Conservation (phyloP, 345 rosid species). For the Arabidopsis arenosa region DNA sequence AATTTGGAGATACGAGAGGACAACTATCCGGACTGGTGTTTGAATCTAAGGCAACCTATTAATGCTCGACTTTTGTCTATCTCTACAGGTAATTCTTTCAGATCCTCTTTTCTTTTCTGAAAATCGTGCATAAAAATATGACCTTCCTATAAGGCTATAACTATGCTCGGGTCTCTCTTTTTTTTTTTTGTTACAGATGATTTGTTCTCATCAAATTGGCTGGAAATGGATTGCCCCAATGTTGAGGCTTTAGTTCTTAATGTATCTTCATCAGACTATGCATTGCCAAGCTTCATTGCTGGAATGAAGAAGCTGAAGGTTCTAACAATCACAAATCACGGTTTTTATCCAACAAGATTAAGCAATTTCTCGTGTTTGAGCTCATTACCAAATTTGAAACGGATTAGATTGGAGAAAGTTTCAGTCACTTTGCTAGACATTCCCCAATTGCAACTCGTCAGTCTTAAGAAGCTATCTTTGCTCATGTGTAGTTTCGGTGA, state of each 20-base stretch:
- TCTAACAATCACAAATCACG: conserved; percentile 49
- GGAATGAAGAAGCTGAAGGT: conserved; percentile 56
- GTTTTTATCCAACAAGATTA: conserved; percentile 46
- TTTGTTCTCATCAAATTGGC: conserved; percentile 52
- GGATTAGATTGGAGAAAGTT: conserved; percentile 60
- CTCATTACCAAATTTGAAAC: conserved; percentile 51
- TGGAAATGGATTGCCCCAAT: conserved; percentile 48
- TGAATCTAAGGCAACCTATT: not conserved
- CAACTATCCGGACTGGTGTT: conserved; percentile 56
- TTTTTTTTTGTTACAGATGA: conserved; percentile 50
- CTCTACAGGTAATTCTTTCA: conserved; percentile 42
- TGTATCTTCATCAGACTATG: conserved; percentile 43
- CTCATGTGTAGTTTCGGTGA: conserved; percentile 51
- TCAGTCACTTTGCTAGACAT: conserved; percentile 37
- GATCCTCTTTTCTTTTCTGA: not conserved
- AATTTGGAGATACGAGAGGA: conserved; percentile 44
- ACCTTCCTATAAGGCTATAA: not conserved
- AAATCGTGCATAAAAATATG: not conserved
- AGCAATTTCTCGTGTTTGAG: conserved; percentile 47
- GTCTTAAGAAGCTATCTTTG: conserved; percentile 55
- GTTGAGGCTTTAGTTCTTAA: conserved; percentile 58
- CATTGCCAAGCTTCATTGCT: conserved; percentile 57
- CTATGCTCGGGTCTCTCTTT: not conserved
- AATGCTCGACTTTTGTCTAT: conserved; percentile 50
- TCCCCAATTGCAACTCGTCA: conserved; percentile 21